Percentiles rank a stretch among this genome's conserved stretches.
These are phyloP conservation scores for Protomyces arabidopsidicola DNA, from an alignment of 1,139 yeast species.

Conservation along the genomic window DNA sequence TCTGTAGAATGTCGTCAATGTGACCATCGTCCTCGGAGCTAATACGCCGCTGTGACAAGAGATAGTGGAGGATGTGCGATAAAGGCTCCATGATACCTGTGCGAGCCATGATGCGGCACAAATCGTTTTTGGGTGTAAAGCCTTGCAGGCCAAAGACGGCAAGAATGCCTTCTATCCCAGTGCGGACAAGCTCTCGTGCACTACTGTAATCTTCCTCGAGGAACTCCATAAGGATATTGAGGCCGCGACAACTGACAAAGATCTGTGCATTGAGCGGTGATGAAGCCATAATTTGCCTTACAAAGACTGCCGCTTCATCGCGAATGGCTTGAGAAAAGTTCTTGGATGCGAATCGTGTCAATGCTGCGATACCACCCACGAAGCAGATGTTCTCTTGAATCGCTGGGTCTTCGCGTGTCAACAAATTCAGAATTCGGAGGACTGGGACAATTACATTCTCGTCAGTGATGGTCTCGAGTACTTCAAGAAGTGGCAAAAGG, in stretches of 20 bases:
- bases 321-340: constrained; percentile 44
- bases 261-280: constrained; percentile 47
- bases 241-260: constrained; percentile 57
- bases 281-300: constrained; percentile 42
- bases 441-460: constrained; percentile 45
- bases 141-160: constrained; percentile 47
- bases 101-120: constrained; percentile 52
- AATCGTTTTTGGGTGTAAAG: constrained; percentile 47
- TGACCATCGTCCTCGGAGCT: constrained; percentile 18
- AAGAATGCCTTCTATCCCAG: constrained; percentile 49
- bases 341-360: constrained; percentile 43
- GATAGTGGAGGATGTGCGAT: constrained; percentile 44
- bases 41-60: constrained; percentile 30
- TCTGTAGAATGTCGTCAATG: constrained; percentile 35
- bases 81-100: constrained; percentile 52
- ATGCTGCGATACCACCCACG: constrained; percentile 55
- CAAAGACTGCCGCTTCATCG: constrained; percentile 47
- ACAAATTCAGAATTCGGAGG: constrained; percentile 45
- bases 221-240: constrained; percentile 49
- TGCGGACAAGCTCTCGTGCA: constrained; percentile 47
- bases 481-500: constrained; percentile 48
- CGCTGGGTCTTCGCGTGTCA: constrained; percentile 43
- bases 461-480: constrained; percentile 44
- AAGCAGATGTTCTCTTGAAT: constrained; percentile 51
- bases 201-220: constrained; percentile 49